Evolutionary conservation across 805 yeast genomes (phyloP), one percentile per base, ranked within the genome.

Genomic region (Yarrowia sp.): DNA sequence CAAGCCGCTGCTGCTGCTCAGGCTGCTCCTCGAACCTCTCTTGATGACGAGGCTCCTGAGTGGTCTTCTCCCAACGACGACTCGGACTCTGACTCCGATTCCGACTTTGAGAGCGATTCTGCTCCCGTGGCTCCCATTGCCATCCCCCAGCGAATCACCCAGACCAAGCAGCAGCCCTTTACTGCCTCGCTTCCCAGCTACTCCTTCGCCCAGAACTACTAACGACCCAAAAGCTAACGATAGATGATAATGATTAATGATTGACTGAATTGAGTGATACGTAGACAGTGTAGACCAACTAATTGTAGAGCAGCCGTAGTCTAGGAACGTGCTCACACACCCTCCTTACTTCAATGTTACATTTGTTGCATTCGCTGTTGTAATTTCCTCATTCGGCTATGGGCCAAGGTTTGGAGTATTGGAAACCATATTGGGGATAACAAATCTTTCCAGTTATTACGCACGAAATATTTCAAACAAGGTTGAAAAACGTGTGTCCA

Each of bases 31-130:
- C 50, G 65, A 58, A 43, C 40, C 32, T 58, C 65, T 32, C 50
- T 58, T 32, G 65, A 56, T 26, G 58, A 53, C 16, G 61, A 55
- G 48, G 65, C 50, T 58, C 65, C 65, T 32, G 65, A 58, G n/a
- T 58, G 65, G 65, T 32, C 65, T 32, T 32, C 49, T 35, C 65
- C 49, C n/a, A 58, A 42, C 32, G 65, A 42, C 50, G 65, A 58
- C 7, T 42, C 49, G 8, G 65, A 58, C 14, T 58, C 65, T 12
- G 65, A 58, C 16, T 58, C 65, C 14, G 65, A 58, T 9, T 43
- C 65, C 8, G 65, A 58, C 42, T 58, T 45, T 43, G 65, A 58
- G 50, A 45, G 49, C 41, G 65, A 58, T 43, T 58, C 65, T 32
- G 41, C 41, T 35, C 59, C 59, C 12, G 65, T 58, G 65, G 50